phyloP scores from a whole-genome alignment of 1,139 yeast genomes.

The Blastobotrys petasosporus region DNA sequence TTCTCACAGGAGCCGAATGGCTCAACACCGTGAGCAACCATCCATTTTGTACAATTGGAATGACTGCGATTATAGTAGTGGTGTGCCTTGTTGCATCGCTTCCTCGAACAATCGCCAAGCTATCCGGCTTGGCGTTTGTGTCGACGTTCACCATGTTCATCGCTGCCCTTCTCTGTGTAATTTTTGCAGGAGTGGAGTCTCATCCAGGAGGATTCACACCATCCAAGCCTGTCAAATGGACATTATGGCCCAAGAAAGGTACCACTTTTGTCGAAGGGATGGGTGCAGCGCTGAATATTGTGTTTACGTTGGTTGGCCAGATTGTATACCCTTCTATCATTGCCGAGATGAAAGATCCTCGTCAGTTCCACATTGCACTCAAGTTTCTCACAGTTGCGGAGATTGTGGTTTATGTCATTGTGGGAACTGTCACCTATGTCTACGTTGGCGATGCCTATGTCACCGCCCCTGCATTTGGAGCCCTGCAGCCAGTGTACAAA shows the following conservation, averaged over 20 bases:
- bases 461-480: slow-evolving; percentile 56
- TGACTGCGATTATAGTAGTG: slow-evolving; percentile 43
- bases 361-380: slow-evolving; percentile 53
- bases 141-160: slow-evolving; percentile 53
- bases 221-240: slow-evolving; percentile 41
- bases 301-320: slow-evolving; percentile 60
- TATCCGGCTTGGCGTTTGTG: slow-evolving; percentile 47
- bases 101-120: slow-evolving; percentile 51
- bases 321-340: slow-evolving; percentile 58
- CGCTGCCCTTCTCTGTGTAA: slow-evolving; percentile 48
- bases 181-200: slow-evolving; percentile 48
- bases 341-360: slow-evolving; percentile 53
- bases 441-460: slow-evolving; percentile 52
- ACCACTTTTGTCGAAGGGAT: slow-evolving; percentile 50
- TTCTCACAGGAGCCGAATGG: slow-evolving; percentile 54
- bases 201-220: slow-evolving; percentile 42
- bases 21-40: slow-evolving; percentile 50
- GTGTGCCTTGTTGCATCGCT: slow-evolving; percentile 47
- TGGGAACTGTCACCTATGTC: slow-evolving; percentile 53
- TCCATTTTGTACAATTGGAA: slow-evolving; percentile 48
- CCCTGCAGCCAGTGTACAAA: slow-evolving; percentile 43
- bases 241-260: slow-evolving; percentile 46
- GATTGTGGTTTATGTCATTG: slow-evolving; percentile 45
- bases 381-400: slow-evolving; percentile 48
- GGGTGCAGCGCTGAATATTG: slow-evolving; percentile 54